A percentile compares a stretch with the other conserved stretches of the same genome.
phyloP scores from a whole-genome alignment of 129 eudicot species.

The Arctium minus region DNA sequence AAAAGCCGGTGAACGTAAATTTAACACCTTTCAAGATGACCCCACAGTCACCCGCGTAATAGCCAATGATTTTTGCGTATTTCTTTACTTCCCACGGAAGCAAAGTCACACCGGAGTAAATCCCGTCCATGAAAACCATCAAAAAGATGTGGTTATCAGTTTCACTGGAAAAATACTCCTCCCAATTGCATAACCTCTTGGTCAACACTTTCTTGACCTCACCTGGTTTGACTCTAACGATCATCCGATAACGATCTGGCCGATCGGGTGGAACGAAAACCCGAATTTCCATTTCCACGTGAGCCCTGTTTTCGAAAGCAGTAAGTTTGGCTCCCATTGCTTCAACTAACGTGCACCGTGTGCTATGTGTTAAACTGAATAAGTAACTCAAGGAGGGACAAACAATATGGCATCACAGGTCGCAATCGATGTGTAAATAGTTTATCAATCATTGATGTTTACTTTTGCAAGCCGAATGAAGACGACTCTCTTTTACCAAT shows the following conservation, averaged over 20 bases:
- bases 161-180: not conserved
- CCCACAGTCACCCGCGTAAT: not conserved
- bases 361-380: not conserved
- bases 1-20: slow-evolving; percentile 9
- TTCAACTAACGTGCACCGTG: not conserved
- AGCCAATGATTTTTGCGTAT: slow-evolving; percentile 51
- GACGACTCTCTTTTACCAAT: not conserved
- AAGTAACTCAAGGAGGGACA: not conserved
- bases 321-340: slow-evolving; percentile 30
- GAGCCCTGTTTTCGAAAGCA: slow-evolving; percentile 31
- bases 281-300: slow-evolving; percentile 37
- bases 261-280: slow-evolving; percentile 39
- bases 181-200: slow-evolving; percentile 13
- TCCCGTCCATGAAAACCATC: slow-evolving; percentile 38
- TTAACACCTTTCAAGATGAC: slow-evolving; percentile 32
- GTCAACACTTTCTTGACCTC: slow-evolving; percentile 24
- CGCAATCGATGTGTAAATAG: slow-evolving; percentile 2
- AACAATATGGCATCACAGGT: not conserved
- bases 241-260: slow-evolving; percentile 31
- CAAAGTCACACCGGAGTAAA: slow-evolving; percentile 28
- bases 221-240: slow-evolving; percentile 35
- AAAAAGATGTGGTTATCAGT: slow-evolving; percentile 15
- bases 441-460: slow-evolving; percentile 12
- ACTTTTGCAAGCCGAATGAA: slow-evolving; percentile 1
- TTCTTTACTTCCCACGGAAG: slow-evolving; percentile 19